These are phyloP conservation scores for Paxillus ammoniavirescens DNA, from an alignment of 768 basidiomycete species.

Conservation along the genomic window DNA sequence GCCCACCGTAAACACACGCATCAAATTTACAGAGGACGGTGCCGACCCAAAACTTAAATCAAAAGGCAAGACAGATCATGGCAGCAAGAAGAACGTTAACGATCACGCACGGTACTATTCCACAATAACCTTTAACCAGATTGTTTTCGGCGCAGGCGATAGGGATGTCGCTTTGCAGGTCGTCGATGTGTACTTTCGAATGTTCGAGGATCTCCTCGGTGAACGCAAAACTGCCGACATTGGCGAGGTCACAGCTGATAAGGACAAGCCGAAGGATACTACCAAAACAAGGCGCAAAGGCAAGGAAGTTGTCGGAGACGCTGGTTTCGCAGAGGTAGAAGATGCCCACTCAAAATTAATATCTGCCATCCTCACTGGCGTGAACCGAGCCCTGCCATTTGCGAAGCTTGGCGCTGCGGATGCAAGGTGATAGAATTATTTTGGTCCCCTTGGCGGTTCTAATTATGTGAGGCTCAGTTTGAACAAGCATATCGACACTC, in stretches of 20 bases:
- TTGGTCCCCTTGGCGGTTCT: not conserved
- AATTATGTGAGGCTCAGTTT: slow-evolving; percentile 47
- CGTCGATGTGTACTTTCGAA: slow-evolving; percentile 90
- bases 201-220: slow-evolving; percentile 87
- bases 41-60: slow-evolving; percentile 6
- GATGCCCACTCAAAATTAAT: slow-evolving; percentile 80
- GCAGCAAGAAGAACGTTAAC: slow-evolving; percentile 46
- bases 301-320: slow-evolving; percentile 53
- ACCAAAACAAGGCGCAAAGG: slow-evolving; percentile 27
- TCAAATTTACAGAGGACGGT: slow-evolving; percentile 48
- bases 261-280: slow-evolving; percentile 31
- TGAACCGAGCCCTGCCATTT: slow-evolving; percentile 94
- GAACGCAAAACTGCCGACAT: slow-evolving; percentile 39
- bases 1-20: slow-evolving; percentile 39
- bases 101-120: slow-evolving; percentile 89
- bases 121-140: slow-evolving; percentile 92
- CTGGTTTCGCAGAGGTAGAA: slow-evolving; percentile 72
- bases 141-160: slow-evolving; percentile 68
- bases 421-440: slow-evolving; percentile 47
- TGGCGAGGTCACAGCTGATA: slow-evolving; percentile 25
- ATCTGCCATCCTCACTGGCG: slow-evolving; percentile 88
- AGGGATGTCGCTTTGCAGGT: slow-evolving; percentile 72
- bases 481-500: slow-evolving; percentile 83
- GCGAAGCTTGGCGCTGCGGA: slow-evolving; percentile 75
- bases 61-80: slow-evolving; percentile 18